Base-by-base conservation (phyloP, 371 early-diverging fungal species). In the Rhizopus sp. region DNA sequence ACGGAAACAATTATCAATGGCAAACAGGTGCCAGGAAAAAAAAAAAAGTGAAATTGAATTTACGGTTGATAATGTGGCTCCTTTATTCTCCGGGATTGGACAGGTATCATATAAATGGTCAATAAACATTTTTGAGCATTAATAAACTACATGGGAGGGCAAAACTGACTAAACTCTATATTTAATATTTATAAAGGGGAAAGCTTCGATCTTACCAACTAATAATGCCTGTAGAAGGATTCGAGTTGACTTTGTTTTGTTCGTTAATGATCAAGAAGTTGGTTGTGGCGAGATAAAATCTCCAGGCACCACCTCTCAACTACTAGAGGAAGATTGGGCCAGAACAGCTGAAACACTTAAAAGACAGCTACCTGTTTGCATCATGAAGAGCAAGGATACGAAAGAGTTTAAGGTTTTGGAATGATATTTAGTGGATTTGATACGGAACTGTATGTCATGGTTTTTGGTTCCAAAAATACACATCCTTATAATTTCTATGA, bases 341-440 rank as follows among this genome's bases (percentile, higher is more conserved):
- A 44, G 62, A 29, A 56, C 47, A 34, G 56, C 56, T 34, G 62
- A 62, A 53, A 53, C 35, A 13, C 32, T 62, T 38, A 62, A 62
- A 56, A 55, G 53, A 56, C 52, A 56, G 29, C 40, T 62, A 33
- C 44, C 56, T 62, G 57, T 35, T 57, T 40, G 62, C 34, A 52
- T 62, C 15, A 55, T 53, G 51, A 62, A 62, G 48, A 53, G 53
- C 50, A 62, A 62, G 49, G 51, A 52, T 15, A 29, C 34, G 56
- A 56, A 62, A 46, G 53, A 62, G 52, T 62, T 62, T 33, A 30
- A 32, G 15, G 57, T 48, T 57, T 62, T 62, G 57, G 57, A 48
- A 6, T 57, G 29, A 13, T 62, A 56, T 56, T 62, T 40, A 40
- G 47, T 7, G 53, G 57, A 40, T 56, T 62, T 39, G 29, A 57